Conservation (phyloP, 768 basidiomycete species). For the Rhizopogon vinicolor region DNA sequence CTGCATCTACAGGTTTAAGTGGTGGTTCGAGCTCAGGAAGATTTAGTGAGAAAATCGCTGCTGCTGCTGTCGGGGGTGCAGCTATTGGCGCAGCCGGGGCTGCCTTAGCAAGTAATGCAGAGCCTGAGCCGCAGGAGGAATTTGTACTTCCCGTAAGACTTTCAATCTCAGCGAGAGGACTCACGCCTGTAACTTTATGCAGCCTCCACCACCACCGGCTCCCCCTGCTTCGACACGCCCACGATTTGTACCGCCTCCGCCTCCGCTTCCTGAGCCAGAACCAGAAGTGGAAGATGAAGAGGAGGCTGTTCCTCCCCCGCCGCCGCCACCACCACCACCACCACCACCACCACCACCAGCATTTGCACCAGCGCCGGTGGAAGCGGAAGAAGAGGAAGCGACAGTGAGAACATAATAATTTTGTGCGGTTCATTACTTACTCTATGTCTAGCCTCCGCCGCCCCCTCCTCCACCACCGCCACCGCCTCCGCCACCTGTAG, state of each 20-base stretch:
- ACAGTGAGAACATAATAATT: neutral
- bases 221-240: conserved; percentile 18
- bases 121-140: conserved; percentile 27
- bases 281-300: conserved; percentile 16
- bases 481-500: conserved; percentile 41
- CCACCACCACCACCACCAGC: conserved; percentile 29
- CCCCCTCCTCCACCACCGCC: conserved; percentile 45
- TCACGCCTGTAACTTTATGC: neutral
- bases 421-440: conserved; percentile 10
- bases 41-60: conserved; percentile 24
- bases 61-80: conserved; percentile 28
- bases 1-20: conserved; percentile 28
- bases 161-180: neutral
- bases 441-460: conserved; percentile 20
- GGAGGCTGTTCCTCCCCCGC: conserved; percentile 13
- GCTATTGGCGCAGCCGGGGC: conserved; percentile 26
- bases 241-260: conserved; percentile 13
- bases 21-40: conserved; percentile 38
- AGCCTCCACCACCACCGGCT: conserved; percentile 28
- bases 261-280: conserved; percentile 11
- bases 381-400: conserved; percentile 9
- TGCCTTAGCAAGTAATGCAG: conserved; percentile 15
- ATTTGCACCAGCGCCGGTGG: conserved; percentile 27
- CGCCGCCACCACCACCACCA: conserved; percentile 19
- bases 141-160: conserved; percentile 23